Evolutionary conservation across 306 rosid species (phyloP).

Genomic region (Lathyrus sativus): DNA sequence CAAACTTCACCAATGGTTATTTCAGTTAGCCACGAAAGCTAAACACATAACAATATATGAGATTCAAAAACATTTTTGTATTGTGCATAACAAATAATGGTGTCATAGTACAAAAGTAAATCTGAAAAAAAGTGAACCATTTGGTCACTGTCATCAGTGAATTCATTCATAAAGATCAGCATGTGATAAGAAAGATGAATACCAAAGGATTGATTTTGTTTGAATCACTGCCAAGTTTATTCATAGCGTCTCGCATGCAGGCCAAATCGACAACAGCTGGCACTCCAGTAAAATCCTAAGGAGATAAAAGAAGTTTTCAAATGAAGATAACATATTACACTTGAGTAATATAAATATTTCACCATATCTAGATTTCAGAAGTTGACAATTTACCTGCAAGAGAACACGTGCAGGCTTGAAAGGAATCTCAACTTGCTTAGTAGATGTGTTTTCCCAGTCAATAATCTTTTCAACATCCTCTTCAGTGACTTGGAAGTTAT

Average conservation of each 20-base stretch:
- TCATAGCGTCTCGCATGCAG: constrained; percentile 97
- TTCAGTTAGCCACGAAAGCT: constrained; percentile 11
- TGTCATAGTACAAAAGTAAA: constrained; percentile 14
- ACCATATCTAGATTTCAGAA: constrained; percentile 1
- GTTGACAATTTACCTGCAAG: constrained; percentile 63
- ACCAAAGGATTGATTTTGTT: constrained; percentile 94
- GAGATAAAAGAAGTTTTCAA: constrained; percentile 12
- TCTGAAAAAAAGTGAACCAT: background rate
- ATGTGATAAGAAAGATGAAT: constrained; percentile 30
- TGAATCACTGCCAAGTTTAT: constrained; percentile 88
- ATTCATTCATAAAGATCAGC: constrained; percentile 18
- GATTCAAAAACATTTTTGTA: background rate
- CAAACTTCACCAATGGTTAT: constrained; percentile 23
- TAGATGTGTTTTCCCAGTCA: constrained; percentile 75
- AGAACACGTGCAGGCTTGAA: constrained; percentile 96
- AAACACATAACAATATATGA: constrained; percentile 19
- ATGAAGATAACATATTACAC: constrained; percentile 20
- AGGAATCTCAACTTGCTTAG: constrained; percentile 89
- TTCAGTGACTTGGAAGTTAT: constrained; percentile 82
- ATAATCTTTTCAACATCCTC: constrained; percentile 92
- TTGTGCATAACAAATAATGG: background rate
- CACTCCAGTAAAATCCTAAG: constrained; percentile 93
- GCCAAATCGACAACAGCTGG: constrained; percentile 96
- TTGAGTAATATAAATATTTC: background rate
- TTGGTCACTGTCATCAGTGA: constrained; percentile 14